Conservation (phyloP, 1,284 basidiomycete genomes). For the Malassezia globosa region DNA sequence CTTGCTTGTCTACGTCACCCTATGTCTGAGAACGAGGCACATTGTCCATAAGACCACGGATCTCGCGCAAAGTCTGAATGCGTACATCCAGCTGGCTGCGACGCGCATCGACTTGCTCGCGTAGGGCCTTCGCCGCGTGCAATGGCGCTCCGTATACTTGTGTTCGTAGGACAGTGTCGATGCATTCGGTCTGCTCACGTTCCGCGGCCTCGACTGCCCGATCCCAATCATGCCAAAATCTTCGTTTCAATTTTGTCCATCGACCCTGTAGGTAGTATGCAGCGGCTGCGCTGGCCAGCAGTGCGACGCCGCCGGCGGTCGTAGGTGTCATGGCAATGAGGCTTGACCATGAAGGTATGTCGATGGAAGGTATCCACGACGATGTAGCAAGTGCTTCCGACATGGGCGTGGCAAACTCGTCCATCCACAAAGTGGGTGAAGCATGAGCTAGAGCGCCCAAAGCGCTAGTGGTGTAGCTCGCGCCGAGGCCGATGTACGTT, state of each 20-base stretch:
- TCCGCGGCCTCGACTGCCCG: slow-evolving; percentile 28
- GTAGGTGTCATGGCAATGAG: slow-evolving; percentile 28
- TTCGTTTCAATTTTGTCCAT: slow-evolving; percentile 36
- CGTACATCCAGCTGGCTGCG: slow-evolving; percentile 1
- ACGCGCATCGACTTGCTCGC: slow-evolving; percentile 1
- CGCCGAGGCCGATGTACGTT: slow-evolving; percentile 18
- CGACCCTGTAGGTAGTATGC: slow-evolving; percentile 45
- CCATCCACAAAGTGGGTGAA: slow-evolving; percentile 7
- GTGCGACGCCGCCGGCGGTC: slow-evolving; percentile 33
- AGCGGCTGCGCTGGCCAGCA: slow-evolving; percentile 31
- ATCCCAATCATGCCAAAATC: slow-evolving; percentile 45
- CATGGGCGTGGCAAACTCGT: slow-evolving; percentile 10
- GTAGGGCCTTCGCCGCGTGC: slow-evolving; percentile 3
- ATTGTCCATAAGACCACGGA: not conserved
- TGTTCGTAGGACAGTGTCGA: slow-evolving; percentile 11
- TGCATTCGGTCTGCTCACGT: slow-evolving; percentile 23
- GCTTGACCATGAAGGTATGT: not conserved
- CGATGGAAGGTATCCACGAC: not conserved
- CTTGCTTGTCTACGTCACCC: too few relatives aligned
- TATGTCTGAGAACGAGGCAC: too few relatives aligned
- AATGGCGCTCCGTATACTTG: slow-evolving; percentile 14
- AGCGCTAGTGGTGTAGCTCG: not conserved
- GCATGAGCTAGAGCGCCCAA: slow-evolving; percentile 10
- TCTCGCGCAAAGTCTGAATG: not conserved
- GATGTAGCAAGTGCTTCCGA: slow-evolving; percentile 17